Evolutionary conservation across 129 eudicot genomes (phyloP).

Genomic region (Centella asiatica): DNA sequence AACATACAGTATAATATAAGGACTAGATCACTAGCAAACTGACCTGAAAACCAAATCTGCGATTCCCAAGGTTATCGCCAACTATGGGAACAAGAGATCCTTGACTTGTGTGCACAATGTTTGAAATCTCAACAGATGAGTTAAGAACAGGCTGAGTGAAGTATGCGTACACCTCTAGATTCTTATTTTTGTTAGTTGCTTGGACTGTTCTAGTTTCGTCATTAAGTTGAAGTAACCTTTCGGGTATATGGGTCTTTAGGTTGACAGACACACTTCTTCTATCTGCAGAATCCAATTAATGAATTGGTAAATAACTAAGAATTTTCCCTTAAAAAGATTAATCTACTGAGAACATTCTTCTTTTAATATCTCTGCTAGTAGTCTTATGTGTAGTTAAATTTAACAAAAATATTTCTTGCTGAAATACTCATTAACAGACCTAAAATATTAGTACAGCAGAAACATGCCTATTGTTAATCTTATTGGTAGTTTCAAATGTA

Average conservation of each 20-base stretch:
- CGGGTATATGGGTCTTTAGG: slow-evolving; percentile 73
- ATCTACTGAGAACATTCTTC: not conserved
- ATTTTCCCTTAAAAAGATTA: too few relatives aligned
- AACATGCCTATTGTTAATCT: too few relatives aligned
- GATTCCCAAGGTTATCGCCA: slow-evolving; percentile 50
- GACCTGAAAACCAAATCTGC: slow-evolving; percentile 78
- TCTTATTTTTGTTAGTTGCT: slow-evolving; percentile 63
- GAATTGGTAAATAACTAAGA: too few relatives aligned
- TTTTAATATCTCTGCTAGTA: not conserved
- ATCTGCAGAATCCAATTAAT: slow-evolving; percentile 37
- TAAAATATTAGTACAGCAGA: too few relatives aligned
- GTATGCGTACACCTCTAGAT: slow-evolving; percentile 63
- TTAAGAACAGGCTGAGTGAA: slow-evolving; percentile 68
- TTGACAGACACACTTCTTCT: slow-evolving; percentile 62
- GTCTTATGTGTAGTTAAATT: too few relatives aligned
- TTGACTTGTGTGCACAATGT: slow-evolving; percentile 51
- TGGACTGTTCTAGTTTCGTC: slow-evolving; percentile 64
- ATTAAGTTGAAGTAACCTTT: slow-evolving; percentile 56
- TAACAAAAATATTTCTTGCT: too few relatives aligned
- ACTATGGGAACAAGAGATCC: slow-evolving; percentile 60
- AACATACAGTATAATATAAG: too few relatives aligned
- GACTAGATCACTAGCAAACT: slow-evolving; percentile 5
- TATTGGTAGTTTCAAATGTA: too few relatives aligned
- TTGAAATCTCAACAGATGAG: slow-evolving; percentile 61
- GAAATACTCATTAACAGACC: too few relatives aligned